Evolutionary conservation across 148 eudicot species (phyloP).

Genomic region (Nepenthes mirabilis): DNA sequence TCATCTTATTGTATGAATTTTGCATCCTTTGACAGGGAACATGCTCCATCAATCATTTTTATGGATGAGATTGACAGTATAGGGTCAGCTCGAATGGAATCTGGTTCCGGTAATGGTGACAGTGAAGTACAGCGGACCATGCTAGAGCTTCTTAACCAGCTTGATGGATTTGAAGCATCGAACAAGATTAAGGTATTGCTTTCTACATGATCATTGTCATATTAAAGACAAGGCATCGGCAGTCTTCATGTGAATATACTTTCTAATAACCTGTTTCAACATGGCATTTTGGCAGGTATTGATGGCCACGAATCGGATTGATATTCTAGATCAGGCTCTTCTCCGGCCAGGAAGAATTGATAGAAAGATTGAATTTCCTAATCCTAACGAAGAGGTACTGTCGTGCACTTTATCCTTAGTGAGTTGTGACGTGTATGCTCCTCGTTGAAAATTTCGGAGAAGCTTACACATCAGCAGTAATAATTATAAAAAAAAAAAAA

Average conservation of each 20-base stretch:
- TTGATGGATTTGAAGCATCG: conserved; percentile 83
- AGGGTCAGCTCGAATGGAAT: conserved; percentile 82
- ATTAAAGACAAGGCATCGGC: background rate
- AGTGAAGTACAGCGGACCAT: conserved; percentile 80
- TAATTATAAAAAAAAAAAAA: no score
- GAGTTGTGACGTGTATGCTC: background rate
- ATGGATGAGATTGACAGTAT: conserved; percentile 89
- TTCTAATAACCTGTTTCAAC: background rate
- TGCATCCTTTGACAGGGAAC: conserved; percentile 37
- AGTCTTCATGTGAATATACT: background rate
- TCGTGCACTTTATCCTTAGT: background rate
- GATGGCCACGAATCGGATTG: conserved; percentile 78
- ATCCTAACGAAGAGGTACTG: conserved; percentile 63
- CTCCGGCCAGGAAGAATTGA: conserved; percentile 81
- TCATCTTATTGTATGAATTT: background rate
- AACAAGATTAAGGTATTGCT: conserved; percentile 55
- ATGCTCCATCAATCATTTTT: conserved; percentile 81
- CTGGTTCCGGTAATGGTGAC: conserved; percentile 76
- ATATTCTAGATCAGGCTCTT: conserved; percentile 68
- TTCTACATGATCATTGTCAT: background rate
- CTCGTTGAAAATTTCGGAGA: conserved; percentile 3
- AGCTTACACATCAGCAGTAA: background rate
- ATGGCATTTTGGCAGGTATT: conserved; percentile 27
- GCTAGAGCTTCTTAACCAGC: conserved; percentile 74
- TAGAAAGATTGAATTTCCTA: conserved; percentile 70